These are phyloP conservation scores for Hypoxylon trugodes DNA, from an alignment of 495 filamentous ascomycete species.

Conservation along the genomic window DNA sequence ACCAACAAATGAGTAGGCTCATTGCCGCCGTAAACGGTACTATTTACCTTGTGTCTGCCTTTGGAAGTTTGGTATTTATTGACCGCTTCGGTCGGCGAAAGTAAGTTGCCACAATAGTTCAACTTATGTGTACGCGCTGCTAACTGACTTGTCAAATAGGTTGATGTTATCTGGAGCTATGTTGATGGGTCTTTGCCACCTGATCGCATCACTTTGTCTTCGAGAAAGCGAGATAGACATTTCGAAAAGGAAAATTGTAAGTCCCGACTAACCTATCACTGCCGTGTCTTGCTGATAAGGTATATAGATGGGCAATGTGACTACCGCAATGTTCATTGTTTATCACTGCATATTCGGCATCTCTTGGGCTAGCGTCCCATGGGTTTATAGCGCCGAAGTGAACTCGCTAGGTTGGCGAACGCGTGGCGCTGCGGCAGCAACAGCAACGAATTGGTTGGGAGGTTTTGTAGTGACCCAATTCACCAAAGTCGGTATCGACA, in stretches of 20 bases:
- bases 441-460: slow-evolving; percentile 50
- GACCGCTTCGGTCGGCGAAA: slow-evolving; percentile 45
- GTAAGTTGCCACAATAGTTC: slow-evolving; percentile 4
- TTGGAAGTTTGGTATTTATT: slow-evolving; percentile 38
- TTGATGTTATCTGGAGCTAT: slow-evolving; percentile 41
- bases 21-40: slow-evolving; percentile 43
- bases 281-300: background rate
- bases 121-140: background rate
- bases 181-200: slow-evolving; percentile 37
- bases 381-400: slow-evolving; percentile 49
- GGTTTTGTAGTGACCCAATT: slow-evolving; percentile 50
- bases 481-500: slow-evolving; percentile 45
- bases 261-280: background rate
- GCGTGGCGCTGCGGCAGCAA: slow-evolving; percentile 49
- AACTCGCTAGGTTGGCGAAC: slow-evolving; percentile 50
- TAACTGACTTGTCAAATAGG: slow-evolving; percentile 8
- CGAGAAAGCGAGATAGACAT: slow-evolving; percentile 29
- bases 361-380: slow-evolving; percentile 41
- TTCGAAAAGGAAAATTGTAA: slow-evolving; percentile 33
- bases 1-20: slow-evolving; percentile 39
- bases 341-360: slow-evolving; percentile 46
- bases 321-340: slow-evolving; percentile 46
- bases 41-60: slow-evolving; percentile 43
- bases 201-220: slow-evolving; percentile 43
- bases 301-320: slow-evolving; percentile 38